phyloP scores from a whole-genome alignment of 2,329 filamentous ascomycete species.

The Calonectria hongkongensis region DNA sequence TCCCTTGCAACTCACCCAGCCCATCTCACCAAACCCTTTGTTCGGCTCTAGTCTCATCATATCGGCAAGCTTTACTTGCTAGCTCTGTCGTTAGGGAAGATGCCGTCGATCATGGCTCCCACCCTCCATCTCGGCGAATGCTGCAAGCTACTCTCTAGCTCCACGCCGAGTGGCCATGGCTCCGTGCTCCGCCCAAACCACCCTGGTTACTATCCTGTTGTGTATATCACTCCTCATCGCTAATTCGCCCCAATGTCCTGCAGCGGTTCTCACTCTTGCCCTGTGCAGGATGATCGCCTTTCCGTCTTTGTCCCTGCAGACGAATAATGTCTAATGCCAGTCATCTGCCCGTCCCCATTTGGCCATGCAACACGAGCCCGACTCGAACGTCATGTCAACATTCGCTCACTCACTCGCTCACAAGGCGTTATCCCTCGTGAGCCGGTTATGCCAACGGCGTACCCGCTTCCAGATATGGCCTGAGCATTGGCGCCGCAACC shows the following conservation, averaged over 20 bases:
- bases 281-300: conserved; percentile 31
- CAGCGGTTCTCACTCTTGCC: conserved; percentile 38
- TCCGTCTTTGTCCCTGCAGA: conserved; percentile 34
- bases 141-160: conserved; percentile 38
- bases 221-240: conserved; percentile 19
- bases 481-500: conserved; percentile 45
- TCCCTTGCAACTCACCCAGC: conserved; percentile 43
- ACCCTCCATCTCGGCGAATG: conserved; percentile 30
- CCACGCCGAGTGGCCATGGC: conserved; percentile 31
- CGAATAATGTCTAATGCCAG: conserved; percentile 24
- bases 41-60: conserved; percentile 30
- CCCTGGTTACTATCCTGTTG: conserved; percentile 18
- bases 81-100: conserved; percentile 27
- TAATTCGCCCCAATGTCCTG: conserved; percentile 29
- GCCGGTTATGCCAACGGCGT: conserved; percentile 11
- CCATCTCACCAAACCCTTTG: background rate
- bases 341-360: conserved; percentile 23
- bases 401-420: background rate
- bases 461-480: conserved; percentile 35
- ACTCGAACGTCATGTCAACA: conserved; percentile 17
- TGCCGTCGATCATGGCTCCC: conserved; percentile 32
- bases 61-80: conserved; percentile 13
- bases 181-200: conserved; percentile 26
- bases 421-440: background rate
- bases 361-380: conserved; percentile 12